Evolutionary conservation across 164 flowering plant species (phyloP).

Genomic region (Stephania yunnanensis): DNA sequence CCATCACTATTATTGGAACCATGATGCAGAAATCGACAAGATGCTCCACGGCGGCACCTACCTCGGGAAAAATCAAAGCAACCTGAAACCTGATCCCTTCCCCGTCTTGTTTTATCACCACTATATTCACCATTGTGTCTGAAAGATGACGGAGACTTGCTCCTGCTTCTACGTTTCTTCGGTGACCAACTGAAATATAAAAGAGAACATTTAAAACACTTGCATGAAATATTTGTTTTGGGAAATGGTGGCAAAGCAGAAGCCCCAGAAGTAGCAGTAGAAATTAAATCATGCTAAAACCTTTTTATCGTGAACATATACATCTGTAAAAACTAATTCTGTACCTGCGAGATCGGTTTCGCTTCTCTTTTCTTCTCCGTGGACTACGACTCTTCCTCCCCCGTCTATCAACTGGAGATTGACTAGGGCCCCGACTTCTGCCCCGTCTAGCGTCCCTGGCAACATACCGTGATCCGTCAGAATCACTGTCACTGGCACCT

Average conservation of each 20-base stretch:
- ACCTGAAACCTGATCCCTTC: slow-evolving; percentile 30
- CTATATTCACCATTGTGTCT: slow-evolving; percentile 33
- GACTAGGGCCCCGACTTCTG: slow-evolving; percentile 35
- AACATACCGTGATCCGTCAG: slow-evolving; percentile 40
- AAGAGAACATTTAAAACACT: slow-evolving; percentile 2
- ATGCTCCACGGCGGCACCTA: slow-evolving; percentile 72
- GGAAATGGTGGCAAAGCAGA: background rate
- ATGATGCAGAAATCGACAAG: slow-evolving; percentile 65
- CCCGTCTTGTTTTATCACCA: slow-evolving; percentile 37
- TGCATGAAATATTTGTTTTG: background rate
- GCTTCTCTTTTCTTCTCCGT: slow-evolving; percentile 54
- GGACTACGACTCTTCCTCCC: slow-evolving; percentile 55
- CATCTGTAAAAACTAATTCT: background rate
- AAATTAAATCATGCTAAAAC: background rate
- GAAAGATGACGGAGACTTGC: slow-evolving; percentile 52
- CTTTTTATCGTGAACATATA: background rate
- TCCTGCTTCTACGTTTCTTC: slow-evolving; percentile 58
- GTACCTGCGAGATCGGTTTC: slow-evolving; percentile 82
- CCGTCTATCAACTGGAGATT: slow-evolving; percentile 56
- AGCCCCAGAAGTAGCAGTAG: background rate
- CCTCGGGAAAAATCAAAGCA: slow-evolving; percentile 73
- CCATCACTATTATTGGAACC: slow-evolving; percentile 34
- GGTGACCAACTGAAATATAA: slow-evolving; percentile 71
- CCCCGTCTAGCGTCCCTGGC: slow-evolving; percentile 45
- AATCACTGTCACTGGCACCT: slow-evolving; percentile 70